Conservation (phyloP, 148 eudicot species). For the Pouteria glomerata region DNA sequence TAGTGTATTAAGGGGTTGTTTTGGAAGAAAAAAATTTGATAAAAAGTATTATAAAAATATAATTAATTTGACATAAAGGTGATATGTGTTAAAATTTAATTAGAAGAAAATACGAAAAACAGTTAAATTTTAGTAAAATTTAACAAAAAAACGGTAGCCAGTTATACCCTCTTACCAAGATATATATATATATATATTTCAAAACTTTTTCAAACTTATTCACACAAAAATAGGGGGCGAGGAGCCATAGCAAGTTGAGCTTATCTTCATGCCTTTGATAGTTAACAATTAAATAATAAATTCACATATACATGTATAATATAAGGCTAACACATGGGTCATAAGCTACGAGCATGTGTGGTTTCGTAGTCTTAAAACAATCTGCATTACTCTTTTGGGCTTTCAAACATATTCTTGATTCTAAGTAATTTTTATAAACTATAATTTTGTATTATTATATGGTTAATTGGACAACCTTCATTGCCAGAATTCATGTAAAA, state of each 20-base stretch:
- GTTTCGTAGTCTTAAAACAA: slow-evolving; percentile 27
- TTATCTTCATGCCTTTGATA: slow-evolving; percentile 16
- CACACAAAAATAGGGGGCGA: slow-evolving; percentile 5
- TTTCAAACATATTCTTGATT: slow-evolving; percentile 24
- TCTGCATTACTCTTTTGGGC: slow-evolving; percentile 14
- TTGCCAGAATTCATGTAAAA: too few relatives aligned
- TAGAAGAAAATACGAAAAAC: too few relatives aligned
- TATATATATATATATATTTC: not conserved
- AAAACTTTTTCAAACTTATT: not conserved
- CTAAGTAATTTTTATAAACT: not conserved
- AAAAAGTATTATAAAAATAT: too few relatives aligned
- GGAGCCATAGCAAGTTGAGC: slow-evolving; percentile 14
- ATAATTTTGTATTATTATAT: too few relatives aligned
- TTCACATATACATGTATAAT: not conserved
- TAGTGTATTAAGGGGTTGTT: too few relatives aligned
- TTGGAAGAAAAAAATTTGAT: too few relatives aligned
- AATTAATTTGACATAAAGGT: too few relatives aligned
- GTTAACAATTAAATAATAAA: not conserved
- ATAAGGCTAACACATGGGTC: slow-evolving; percentile 14
- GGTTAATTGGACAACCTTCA: too few relatives aligned
- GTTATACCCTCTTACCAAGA: too few relatives aligned
- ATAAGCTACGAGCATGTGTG: slow-evolving; percentile 16
- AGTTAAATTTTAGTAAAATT: too few relatives aligned
- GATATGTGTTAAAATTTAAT: too few relatives aligned
- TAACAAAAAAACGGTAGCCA: too few relatives aligned